Percentiles rank a stretch among this genome's conserved stretches.
These are phyloP conservation scores for Eucalyptus cloeziana DNA, from an alignment of 345 rosid species.

Conservation along the genomic window DNA sequence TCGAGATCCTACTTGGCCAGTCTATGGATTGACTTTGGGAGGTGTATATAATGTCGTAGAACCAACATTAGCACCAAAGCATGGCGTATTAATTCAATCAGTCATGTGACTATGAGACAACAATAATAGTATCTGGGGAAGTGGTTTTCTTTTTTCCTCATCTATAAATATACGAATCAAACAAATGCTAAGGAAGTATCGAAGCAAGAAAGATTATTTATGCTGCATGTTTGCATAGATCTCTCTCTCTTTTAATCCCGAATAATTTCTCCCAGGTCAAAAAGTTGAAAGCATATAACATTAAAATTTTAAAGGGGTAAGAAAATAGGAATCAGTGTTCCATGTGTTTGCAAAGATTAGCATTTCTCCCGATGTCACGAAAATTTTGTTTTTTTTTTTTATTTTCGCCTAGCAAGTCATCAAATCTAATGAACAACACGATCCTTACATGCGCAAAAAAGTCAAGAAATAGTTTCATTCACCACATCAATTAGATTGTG, in stretches of 20 bases:
- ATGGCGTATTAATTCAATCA: too few species aligned
- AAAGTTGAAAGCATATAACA: neutral
- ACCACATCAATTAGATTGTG: neutral
- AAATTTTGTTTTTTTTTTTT: too few species aligned
- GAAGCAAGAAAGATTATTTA: too few species aligned
- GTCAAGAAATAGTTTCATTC: neutral
- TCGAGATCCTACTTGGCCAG: too few species aligned
- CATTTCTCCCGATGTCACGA: neutral
- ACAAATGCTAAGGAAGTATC: rapidly evolving
- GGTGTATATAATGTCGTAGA: too few species aligned
- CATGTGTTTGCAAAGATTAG: neutral
- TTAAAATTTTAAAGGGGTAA: neutral
- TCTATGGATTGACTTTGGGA: too few species aligned
- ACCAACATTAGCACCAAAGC: too few species aligned
- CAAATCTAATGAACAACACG: too few species aligned
- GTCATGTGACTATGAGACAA: too few species aligned
- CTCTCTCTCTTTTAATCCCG: rapidly evolving
- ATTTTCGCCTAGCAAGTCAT: neutral
- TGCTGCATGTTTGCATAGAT: neutral
- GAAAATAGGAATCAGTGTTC: neutral
- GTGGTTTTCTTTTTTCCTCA: too few species aligned
- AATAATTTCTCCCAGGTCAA: neutral
- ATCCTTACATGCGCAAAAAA: neutral
- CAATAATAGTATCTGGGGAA: rapidly evolving
- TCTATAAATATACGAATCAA: too few species aligned